These are phyloP conservation scores for Lactarius deliciosus DNA, from an alignment of 768 basidiomycete genomes.

Conservation along the genomic window DNA sequence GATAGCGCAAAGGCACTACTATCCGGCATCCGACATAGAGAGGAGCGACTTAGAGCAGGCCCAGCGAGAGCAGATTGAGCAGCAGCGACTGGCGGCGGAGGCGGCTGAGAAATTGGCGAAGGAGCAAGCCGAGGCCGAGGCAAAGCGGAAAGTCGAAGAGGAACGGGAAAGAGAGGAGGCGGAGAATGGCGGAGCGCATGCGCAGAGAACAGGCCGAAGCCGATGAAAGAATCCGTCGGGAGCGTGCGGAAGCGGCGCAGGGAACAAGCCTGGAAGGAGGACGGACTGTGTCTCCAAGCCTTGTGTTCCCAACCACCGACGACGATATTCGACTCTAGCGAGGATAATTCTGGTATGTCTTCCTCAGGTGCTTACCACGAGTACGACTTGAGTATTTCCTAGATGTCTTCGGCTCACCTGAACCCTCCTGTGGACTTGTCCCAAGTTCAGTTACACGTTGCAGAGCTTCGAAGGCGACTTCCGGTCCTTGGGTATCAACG, in stretches of 20 bases:
- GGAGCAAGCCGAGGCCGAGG: slow-evolving; percentile 27
- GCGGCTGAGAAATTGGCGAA: slow-evolving; percentile 30
- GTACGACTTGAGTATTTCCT: background rate
- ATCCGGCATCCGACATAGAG: slow-evolving; percentile 16
- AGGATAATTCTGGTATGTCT: slow-evolving; percentile 15
- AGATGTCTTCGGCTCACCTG: slow-evolving; percentile 21
- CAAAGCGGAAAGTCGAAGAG: slow-evolving; percentile 26
- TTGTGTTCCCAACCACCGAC: slow-evolving; percentile 5
- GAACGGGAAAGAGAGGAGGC: slow-evolving; percentile 31
- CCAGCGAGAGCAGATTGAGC: slow-evolving; percentile 25
- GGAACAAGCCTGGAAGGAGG: slow-evolving; percentile 14
- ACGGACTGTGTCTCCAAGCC: background rate
- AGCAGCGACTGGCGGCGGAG: slow-evolving; percentile 33
- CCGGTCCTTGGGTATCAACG: slow-evolving; percentile 59
- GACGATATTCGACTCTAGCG: slow-evolving; percentile 6
- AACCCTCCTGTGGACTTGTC: slow-evolving; percentile 36
- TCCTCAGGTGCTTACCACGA: background rate
- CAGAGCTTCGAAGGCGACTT: slow-evolving; percentile 62
- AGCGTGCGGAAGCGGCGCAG: background rate
- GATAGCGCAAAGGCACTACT: slow-evolving; percentile 16
- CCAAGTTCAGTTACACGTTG: slow-evolving; percentile 51
- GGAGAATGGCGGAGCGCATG: slow-evolving; percentile 30
- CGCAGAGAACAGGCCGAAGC: slow-evolving; percentile 28
- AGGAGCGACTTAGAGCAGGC: slow-evolving; percentile 24
- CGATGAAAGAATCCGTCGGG: slow-evolving; percentile 19